Percentiles rank a stretch among this genome's conserved stretches.
These are phyloP conservation scores for Trichoderma guizhouense DNA, from an alignment of 2,329 filamentous ascomycete genomes.

Conservation along the genomic window DNA sequence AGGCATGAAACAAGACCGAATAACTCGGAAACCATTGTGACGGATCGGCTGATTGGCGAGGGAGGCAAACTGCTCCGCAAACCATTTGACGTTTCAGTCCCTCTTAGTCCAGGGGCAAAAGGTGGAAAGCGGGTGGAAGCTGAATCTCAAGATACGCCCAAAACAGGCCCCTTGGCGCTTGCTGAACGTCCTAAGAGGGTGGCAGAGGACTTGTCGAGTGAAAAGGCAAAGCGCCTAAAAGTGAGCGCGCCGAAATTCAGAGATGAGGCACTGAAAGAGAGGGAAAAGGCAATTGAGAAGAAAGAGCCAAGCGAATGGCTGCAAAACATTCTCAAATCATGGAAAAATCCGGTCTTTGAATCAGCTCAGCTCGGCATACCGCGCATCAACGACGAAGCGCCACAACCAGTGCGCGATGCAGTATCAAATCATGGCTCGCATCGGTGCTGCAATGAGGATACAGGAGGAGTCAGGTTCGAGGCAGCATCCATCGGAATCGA, in stretches of 20 bases:
- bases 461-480: constrained; percentile 29
- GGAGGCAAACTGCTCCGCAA: constrained; percentile 41
- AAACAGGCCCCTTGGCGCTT: neutral
- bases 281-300: constrained; percentile 10
- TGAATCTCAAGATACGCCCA: neutral
- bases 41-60: constrained; percentile 37
- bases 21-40: neutral
- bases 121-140: neutral
- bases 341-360: constrained; percentile 77
- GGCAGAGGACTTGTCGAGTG: neutral
- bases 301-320: constrained; percentile 51
- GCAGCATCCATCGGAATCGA: constrained; percentile 29
- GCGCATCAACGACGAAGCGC: constrained; percentile 29
- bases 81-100: constrained; percentile 41
- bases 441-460: constrained; percentile 9
- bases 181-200: neutral
- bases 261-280: neutral
- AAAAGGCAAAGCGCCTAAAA: neutral
- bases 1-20: neutral
- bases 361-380: constrained; percentile 45
- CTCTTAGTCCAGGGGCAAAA: neutral
- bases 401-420: neutral
- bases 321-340: constrained; percentile 56
- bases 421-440: neutral
- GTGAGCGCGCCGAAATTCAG: neutral